Conservation (phyloP, 2,329 filamentous ascomycete genomes). For the Ascochyta viciae-villosae region DNA sequence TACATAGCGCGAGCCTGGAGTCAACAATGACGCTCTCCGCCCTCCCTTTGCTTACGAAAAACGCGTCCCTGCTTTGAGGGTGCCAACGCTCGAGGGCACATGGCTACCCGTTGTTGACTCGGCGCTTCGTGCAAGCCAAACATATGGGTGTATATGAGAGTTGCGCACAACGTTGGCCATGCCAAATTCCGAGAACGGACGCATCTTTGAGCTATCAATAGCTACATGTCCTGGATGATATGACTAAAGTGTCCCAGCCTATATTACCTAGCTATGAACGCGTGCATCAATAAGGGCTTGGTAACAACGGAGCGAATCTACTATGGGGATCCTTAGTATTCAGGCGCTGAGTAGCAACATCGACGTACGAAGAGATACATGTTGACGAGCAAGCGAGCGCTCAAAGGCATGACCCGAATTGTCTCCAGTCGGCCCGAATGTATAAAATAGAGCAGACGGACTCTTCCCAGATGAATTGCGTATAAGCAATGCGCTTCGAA, state of each 20-base stretch:
- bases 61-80: background rate
- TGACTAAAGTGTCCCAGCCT: background rate
- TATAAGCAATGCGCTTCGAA: background rate
- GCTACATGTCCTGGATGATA: background rate
- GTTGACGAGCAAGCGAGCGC: background rate
- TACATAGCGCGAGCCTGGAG: background rate
- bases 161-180: background rate
- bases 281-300: background rate
- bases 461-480: background rate
- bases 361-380: background rate
- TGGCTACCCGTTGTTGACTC: background rate
- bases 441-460: background rate
- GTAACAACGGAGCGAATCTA: background rate
- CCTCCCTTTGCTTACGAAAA: background rate
- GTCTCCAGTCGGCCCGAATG: background rate
- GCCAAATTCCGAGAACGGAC: background rate
- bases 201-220: background rate
- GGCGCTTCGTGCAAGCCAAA: background rate
- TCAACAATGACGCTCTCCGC: background rate
- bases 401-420: background rate
- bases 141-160: background rate
- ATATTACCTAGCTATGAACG: background rate
- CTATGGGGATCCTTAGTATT: background rate
- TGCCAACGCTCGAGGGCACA: background rate
- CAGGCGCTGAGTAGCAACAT: background rate